Percentiles rank a stretch among this genome's conserved stretches.
These are phyloP conservation scores for Penicillium sp. DNA, from an alignment of 2,329 filamentous ascomycete genomes.

Conservation along the genomic window DNA sequence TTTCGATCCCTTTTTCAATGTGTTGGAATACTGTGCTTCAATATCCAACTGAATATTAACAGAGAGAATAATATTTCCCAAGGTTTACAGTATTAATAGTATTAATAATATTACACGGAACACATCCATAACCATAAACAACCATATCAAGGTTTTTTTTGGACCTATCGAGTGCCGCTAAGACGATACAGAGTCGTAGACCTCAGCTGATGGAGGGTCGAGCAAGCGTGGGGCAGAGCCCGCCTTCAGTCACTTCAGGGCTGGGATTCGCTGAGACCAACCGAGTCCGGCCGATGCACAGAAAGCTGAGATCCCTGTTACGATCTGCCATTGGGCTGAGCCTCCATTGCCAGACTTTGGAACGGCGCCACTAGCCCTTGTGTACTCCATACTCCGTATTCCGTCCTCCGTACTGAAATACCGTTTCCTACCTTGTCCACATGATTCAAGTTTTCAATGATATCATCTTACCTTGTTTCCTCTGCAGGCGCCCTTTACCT, in stretches of 20 bases:
- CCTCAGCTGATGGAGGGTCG: slow-evolving; percentile 37
- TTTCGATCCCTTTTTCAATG: background rate
- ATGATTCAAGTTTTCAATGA: slow-evolving; percentile 12
- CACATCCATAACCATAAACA: background rate
- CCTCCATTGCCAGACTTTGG: slow-evolving; percentile 35
- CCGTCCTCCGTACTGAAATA: background rate
- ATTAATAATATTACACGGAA: slow-evolving; percentile 3
- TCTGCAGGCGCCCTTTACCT: slow-evolving; percentile 5
- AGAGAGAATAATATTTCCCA: background rate
- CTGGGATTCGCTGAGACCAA: slow-evolving; percentile 32
- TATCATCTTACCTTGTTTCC: slow-evolving; percentile 19
- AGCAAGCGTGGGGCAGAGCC: slow-evolving; percentile 31
- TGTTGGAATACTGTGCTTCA: background rate
- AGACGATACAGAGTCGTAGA: slow-evolving; percentile 8
- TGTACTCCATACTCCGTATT: background rate
- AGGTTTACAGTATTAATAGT: background rate
- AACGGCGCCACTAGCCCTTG: slow-evolving; percentile 25
- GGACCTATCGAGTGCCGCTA: slow-evolving; percentile 21
- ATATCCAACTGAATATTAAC: background rate
- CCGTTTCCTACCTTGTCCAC: slow-evolving; percentile 1
- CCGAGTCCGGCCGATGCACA: slow-evolving; percentile 29
- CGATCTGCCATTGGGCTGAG: slow-evolving; percentile 41
- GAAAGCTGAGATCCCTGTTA: slow-evolving; percentile 38
- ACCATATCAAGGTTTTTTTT: slow-evolving; percentile 8
- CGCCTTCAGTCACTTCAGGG: slow-evolving; percentile 31